Conservation (phyloP, 148 eudicot genomes). For the Rhododendron henanense region DNA sequence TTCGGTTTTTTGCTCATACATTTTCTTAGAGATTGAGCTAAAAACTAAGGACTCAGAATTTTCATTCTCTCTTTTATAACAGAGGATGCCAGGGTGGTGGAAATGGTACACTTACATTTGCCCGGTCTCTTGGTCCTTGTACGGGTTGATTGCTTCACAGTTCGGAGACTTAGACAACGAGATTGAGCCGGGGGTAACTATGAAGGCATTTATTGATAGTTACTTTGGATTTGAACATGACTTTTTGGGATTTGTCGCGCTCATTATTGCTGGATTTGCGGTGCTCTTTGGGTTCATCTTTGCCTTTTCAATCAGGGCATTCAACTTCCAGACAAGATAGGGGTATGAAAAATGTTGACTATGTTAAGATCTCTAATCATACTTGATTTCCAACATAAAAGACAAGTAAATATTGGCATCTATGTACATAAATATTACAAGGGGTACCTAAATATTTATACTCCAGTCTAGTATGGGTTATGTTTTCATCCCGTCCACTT, state of each 20-base stretch:
- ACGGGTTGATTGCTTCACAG: conserved; percentile 46
- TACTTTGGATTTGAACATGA: conserved; percentile 38
- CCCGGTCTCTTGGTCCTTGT: conserved; percentile 43
- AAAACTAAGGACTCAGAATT: background rate
- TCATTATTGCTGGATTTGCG: conserved; percentile 21
- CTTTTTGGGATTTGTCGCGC: conserved; percentile 34
- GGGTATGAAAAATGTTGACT: background rate
- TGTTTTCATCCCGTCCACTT: too few species aligned
- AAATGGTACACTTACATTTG: conserved; percentile 41
- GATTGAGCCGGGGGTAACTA: conserved; percentile 12
- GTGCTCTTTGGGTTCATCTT: conserved; percentile 28
- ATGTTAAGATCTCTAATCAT: background rate
- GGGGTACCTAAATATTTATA: too few species aligned
- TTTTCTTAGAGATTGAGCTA: background rate
- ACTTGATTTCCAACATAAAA: background rate
- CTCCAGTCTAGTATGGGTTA: too few species aligned
- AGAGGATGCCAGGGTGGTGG: conserved; percentile 82
- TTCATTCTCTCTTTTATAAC: conserved; percentile 9
- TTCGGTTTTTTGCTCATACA: background rate
- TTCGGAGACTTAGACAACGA: conserved; percentile 29
- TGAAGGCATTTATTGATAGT: conserved; percentile 25
- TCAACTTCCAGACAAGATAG: background rate
- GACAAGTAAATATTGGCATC: background rate
- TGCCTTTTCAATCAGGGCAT: background rate
- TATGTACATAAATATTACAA: background rate